phyloP scores from a whole-genome alignment of 306 rosid species.

The Hippophae gyantsensis region DNA sequence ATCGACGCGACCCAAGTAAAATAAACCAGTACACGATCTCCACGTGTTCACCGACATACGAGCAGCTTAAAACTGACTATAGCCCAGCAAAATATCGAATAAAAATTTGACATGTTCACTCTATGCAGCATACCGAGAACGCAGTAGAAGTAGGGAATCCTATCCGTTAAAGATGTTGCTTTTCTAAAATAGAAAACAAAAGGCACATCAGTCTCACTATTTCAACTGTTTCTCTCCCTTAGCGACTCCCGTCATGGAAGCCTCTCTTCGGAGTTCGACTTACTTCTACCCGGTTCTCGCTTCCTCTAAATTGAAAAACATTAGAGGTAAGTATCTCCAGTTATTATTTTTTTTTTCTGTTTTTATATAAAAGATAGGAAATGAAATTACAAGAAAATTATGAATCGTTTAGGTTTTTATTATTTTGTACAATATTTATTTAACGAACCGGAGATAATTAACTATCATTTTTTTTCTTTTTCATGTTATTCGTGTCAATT shows the following conservation, averaged over 20 bases:
- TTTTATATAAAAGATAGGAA: background rate
- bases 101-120: too few relatives aligned
- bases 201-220: background rate
- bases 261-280: slow-evolving; percentile 37
- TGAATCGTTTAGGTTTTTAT: background rate
- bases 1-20: too few relatives aligned
- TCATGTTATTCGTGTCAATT: too few relatives aligned
- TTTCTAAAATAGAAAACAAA: background rate
- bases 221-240: background rate
- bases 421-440: background rate
- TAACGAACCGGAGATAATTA: background rate
- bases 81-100: too few relatives aligned
- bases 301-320: slow-evolving; percentile 13
- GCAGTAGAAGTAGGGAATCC: too few relatives aligned
- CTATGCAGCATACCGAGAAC: too few relatives aligned
- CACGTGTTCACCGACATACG: too few relatives aligned
- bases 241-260: slow-evolving; percentile 56
- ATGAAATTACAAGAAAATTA: background rate
- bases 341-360: background rate
- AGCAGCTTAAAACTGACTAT: too few relatives aligned
- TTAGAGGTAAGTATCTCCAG: slow-evolving; percentile 39
- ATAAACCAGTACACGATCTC: too few relatives aligned
- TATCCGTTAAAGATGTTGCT: too few relatives aligned
- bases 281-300: slow-evolving; percentile 28
- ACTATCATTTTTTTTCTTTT: too few relatives aligned